phyloP scores from a whole-genome alignment of 371 early-diverging fungal species.

The Amoeboaphelidium protococcarum region DNA sequence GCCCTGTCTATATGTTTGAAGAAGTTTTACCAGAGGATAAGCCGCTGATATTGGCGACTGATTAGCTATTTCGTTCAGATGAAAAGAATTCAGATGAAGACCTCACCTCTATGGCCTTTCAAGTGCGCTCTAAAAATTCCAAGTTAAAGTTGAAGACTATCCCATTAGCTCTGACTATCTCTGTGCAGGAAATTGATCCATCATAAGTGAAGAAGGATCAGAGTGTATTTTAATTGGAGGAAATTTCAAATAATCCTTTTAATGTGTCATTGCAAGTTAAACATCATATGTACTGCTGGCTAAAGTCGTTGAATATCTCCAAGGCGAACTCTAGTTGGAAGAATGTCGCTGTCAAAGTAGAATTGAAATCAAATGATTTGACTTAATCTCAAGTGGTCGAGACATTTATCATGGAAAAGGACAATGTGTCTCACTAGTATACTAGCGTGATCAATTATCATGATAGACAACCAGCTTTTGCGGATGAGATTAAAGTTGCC shows the following conservation, averaged over 20 bases:
- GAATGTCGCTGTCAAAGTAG: neutral
- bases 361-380: neutral
- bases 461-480: neutral
- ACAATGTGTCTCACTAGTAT: neutral
- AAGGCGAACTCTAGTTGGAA: neutral
- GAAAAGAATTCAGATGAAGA: neutral
- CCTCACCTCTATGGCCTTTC: neutral
- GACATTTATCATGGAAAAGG: neutral
- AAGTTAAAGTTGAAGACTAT: too few relatives aligned
- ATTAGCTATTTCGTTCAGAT: too few relatives aligned
- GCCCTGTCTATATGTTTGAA: neutral
- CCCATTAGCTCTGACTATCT: too few relatives aligned
- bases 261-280: neutral
- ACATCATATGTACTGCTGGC: neutral
- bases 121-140: too few relatives aligned
- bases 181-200: too few relatives aligned
- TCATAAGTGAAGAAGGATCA: too few relatives aligned
- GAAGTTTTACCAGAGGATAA: neutral
- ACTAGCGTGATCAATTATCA: neutral
- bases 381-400: too few relatives aligned
- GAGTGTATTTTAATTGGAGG: neutral
- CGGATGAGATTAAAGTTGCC: neutral
- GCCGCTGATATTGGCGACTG: too few relatives aligned
- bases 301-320: neutral
- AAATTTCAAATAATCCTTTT: neutral